Evolutionary conservation across 208 protist genomes (phyloP), one percentile per base, ranked within the genome.

Genomic region (Trypanosomatidae sp.): DNA sequence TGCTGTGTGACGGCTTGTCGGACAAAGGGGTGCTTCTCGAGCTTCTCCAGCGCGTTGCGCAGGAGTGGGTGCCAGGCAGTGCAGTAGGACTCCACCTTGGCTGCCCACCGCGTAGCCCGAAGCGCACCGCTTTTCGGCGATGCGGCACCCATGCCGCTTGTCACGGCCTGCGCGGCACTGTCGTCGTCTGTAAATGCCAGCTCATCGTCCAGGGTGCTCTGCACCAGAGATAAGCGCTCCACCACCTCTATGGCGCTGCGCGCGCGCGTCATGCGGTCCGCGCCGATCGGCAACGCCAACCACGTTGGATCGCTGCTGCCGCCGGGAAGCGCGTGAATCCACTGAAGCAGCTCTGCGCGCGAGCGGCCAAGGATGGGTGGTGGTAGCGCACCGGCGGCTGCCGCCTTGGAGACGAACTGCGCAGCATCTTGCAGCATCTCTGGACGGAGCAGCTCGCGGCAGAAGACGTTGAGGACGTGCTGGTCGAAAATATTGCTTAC

Each of bases 401-500:
- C 66, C 41, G 17, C 22, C 60, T 56, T 25, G 73, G 73, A 53
- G 36, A 86, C 73, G 60, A 90, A 77, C 55, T 73, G 55, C 1
- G 74, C 66, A 10, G 52, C 65, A 41, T 82, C 73, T 49, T 79
- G 64, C 74, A 73, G 47, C 28, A 88, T 69, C 49, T 55, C 79
- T 13, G 80, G 62, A 58, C 76, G 82, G 56, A 99, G 94, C 22
- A 99, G 39, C 41, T 81, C 58, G 19, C 79, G 75, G 25, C 99
- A 92, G 79, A 99, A 94, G 49, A 86, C 91, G 49, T 97, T 80
- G 2, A 99, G 74, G 2, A 99, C 71, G 65, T 95, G 87, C 82
- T 98, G 87, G 78, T 99, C 99, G 80, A 99, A 99, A n/a, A 92
- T 87, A 86, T 99, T 99, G 80, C 98, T 98, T 22, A 99, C 88